Evolutionary conservation across 2,329 filamentous ascomycete species (phyloP), one percentile per base, ranked within the genome.

Genomic region (Aspergillus sp.): DNA sequence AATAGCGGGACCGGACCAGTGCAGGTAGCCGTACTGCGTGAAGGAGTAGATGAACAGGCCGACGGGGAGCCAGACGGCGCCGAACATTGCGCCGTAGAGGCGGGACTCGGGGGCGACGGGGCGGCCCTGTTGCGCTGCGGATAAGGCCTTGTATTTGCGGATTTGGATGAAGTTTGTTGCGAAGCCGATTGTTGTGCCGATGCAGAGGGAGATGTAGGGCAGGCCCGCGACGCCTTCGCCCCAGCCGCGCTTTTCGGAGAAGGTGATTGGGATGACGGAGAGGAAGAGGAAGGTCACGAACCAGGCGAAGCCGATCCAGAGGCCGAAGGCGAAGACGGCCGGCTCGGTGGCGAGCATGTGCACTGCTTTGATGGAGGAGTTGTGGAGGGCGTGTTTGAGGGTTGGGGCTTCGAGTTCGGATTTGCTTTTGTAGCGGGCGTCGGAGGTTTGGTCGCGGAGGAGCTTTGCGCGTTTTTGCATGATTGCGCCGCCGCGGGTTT

Each of bases 271-370:
- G 59, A 81, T 80, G 58, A 79, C 78, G 23, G 76, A 81, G 6
- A 83, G 71, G 77, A 83, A 83, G 52, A 83, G 75, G 75, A 83
- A 83, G 44, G 80, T 76, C 19, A 83, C 76, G 62, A 79, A 81
- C 81, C 81, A 83, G 63, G 78, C 78, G 67, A 82, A 82, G 15
- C 74, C 73, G 58, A 82, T 82, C 80, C 80, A 82, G 27, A 82
- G 67, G 55, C 80, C 80, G 46, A 81, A 81, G 27, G 76, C 74
- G 56, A 81, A 80, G 4, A 81, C 78, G 9, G 81, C 78, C 19
- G 79, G 79, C 62, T 82, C 79, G 2, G 77, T 79, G 58, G 75
- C 67, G 4, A 81, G 73, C 79, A 82, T 80, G 60, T 77, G 71
- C 58, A 81, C 72, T 7, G 80, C 79, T 64, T 82, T 83, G 62